Conservation (phyloP, 306 rosid genomes). For the Vigna nakashimae region DNA sequence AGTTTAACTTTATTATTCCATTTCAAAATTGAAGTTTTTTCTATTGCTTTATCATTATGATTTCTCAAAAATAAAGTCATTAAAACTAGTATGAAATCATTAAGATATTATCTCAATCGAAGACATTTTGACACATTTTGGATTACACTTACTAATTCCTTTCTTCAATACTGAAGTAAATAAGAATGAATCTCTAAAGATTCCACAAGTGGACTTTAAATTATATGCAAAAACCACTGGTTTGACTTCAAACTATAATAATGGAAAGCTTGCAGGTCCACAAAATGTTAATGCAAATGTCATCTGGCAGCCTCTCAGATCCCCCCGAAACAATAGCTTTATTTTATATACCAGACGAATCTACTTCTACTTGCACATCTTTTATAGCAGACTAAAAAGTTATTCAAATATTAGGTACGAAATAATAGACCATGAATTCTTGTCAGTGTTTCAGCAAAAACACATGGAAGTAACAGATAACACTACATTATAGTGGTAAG, state of each 20-base stretch:
- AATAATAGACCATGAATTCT: neutral
- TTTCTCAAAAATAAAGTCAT: no score
- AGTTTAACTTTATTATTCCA: neutral
- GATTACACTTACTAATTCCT: conserved; percentile 37
- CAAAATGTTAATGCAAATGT: conserved; percentile 37
- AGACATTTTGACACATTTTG: neutral
- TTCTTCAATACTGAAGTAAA: conserved; percentile 6
- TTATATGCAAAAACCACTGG: conserved; percentile 15
- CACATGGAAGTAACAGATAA: neutral
- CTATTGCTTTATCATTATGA: no score
- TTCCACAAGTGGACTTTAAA: conserved; percentile 30
- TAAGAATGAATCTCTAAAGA: conserved; percentile 32
- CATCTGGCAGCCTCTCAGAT: conserved; percentile 1
- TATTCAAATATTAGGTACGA: neutral
- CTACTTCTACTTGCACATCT: neutral
- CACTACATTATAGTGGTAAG: neutral
- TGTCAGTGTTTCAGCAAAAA: neutral
- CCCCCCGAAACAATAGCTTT: conserved; percentile 10
- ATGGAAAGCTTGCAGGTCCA: conserved; percentile 30
- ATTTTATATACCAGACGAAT: neutral
- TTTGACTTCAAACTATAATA: conserved; percentile 29
- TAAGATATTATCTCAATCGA: neutral
- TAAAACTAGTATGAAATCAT: neutral
- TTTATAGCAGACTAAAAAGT: neutral
- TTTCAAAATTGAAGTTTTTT: no score